Evolutionary conservation across 495 filamentous ascomycete species (phyloP), one percentile per base, ranked within the genome.

Genomic region (Penicillium egyptiacum): DNA sequence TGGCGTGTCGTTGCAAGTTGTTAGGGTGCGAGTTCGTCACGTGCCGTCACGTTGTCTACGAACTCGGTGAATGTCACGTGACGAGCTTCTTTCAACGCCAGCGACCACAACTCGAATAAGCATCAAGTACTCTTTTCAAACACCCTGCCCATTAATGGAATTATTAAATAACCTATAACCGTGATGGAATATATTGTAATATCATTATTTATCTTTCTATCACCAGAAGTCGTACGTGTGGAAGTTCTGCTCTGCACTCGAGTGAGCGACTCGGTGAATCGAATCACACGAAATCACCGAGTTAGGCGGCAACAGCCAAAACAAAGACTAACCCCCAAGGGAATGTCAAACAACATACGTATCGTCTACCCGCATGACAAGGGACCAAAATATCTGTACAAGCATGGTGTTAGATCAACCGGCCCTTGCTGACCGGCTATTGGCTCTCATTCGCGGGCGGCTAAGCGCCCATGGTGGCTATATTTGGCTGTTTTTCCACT

Each of bases 401-500:
- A 33, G 11, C 10, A 26, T 33, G 23, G 51, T 50, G 60, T 64
- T 61, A 42, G 63, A 68, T 50, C 16, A 20, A 26, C n/a, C 9
- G 19, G 6, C 19, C 17, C 14, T 17, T 11, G 31, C 6, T 19
- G n/a, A 20, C 19, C 5, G 22, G 33, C 43, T 45, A 65, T 69
- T 69, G 66, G 66, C 47, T 60, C 2, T 35, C 11, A 43, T 41
- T 31, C 28, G 22, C 43, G 60, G 60, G 47, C 51, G 45, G 55
- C 56, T 69, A 67, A 67, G 61, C 66, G 66, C 66, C 54, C 55
- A 55, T 20, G 3, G 19, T 37, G 33, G 39, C 65, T 66, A 66
- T 52, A 63, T 63, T 65, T 68, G 65, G 57, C 44, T 20, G 26
- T 14, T 50, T 50, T n/a, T 30, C 45, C 45, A 50, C 54, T 23